Percentiles rank a stretch among this genome's conserved stretches.
Conservation (phyloP, 257 asterid species). For the Paraleonurus japonicus region DNA sequence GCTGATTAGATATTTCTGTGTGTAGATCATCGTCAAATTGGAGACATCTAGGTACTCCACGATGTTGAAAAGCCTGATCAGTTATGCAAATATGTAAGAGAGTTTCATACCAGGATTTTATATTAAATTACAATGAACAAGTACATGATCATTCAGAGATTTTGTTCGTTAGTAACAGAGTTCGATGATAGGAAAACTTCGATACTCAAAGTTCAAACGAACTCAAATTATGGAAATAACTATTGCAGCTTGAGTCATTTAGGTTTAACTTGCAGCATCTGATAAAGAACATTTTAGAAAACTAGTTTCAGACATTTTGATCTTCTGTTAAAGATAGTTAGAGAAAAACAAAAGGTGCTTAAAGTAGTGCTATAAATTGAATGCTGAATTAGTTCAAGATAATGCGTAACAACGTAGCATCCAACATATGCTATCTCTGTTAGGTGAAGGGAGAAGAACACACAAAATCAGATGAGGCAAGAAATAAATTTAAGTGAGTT, state of each 20-base stretch:
- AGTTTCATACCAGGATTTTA: constrained; percentile 6
- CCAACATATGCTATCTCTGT: background rate
- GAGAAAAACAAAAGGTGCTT: background rate
- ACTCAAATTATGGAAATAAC: constrained; percentile 10
- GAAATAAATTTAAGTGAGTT: background rate
- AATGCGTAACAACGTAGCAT: background rate
- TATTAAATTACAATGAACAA: background rate
- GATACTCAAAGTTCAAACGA: background rate
- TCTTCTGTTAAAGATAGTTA: background rate
- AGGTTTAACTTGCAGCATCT: background rate
- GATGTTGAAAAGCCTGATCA: constrained; percentile 48
- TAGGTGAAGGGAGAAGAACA: background rate
- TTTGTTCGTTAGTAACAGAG: constrained; percentile 10
- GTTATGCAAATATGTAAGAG: constrained; percentile 25
- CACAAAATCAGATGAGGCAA: constrained; percentile 3
- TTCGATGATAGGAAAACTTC: background rate
- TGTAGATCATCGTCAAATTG: constrained; percentile 59
- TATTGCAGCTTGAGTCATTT: background rate
- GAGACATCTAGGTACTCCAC: constrained; percentile 58
- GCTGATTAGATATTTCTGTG: constrained; percentile 23
- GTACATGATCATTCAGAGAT: background rate
- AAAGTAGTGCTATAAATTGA: background rate
- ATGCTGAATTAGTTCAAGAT: background rate
- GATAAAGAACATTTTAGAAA: background rate
- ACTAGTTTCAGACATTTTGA: background rate